Evolutionary conservation across 108 stramenopile species (phyloP).

Genomic region (Cyclotella choctawhatcheeana): DNA sequence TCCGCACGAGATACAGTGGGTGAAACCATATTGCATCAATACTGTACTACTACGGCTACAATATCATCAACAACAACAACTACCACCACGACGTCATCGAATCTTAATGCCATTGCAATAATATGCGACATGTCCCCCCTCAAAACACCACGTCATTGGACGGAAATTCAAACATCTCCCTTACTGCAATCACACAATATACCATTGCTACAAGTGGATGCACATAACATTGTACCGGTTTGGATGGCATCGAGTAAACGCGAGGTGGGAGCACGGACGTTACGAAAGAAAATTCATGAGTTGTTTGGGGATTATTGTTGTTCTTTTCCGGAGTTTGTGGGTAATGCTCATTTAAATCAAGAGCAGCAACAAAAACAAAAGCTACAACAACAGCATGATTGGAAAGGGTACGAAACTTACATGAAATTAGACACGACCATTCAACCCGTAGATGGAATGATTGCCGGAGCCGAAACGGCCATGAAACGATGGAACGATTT

Average conservation of each 20-base stretch:
- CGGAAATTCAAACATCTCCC: constrained; percentile 58
- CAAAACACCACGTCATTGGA: constrained; percentile 73
- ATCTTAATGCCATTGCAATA: constrained; percentile 65
- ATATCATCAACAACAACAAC: too few species aligned
- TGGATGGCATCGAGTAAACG: constrained; percentile 93
- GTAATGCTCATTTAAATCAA: constrained; percentile 54
- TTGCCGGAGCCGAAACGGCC: constrained; percentile 79
- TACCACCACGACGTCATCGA: too few species aligned
- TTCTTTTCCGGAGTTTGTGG: constrained; percentile 74
- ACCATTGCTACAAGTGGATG: constrained; percentile 95
- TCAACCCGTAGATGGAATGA: constrained; percentile 55
- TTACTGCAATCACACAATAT: constrained; percentile 51
- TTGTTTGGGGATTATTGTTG: constrained; percentile 71
- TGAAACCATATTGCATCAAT: too few species aligned
- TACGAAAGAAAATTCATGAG: constrained; percentile 94
- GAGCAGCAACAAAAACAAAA: too few species aligned
- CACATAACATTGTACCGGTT: constrained; percentile 97
- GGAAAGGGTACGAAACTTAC: constrained; percentile 47
- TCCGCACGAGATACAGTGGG: constrained; percentile 56
- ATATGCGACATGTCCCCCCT: constrained; percentile 94
- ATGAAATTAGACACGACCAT: constrained; percentile 73
- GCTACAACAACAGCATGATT: too few species aligned
- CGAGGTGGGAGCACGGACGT: constrained; percentile 96
- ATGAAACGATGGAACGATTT: constrained; percentile 81
- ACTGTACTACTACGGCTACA: too few species aligned